A percentile compares a stretch with the other conserved stretches of the same genome.
These are phyloP conservation scores for Musa acuminata DNA, from an alignment of 176 grass and related monocot genomes.

Conservation along the genomic window DNA sequence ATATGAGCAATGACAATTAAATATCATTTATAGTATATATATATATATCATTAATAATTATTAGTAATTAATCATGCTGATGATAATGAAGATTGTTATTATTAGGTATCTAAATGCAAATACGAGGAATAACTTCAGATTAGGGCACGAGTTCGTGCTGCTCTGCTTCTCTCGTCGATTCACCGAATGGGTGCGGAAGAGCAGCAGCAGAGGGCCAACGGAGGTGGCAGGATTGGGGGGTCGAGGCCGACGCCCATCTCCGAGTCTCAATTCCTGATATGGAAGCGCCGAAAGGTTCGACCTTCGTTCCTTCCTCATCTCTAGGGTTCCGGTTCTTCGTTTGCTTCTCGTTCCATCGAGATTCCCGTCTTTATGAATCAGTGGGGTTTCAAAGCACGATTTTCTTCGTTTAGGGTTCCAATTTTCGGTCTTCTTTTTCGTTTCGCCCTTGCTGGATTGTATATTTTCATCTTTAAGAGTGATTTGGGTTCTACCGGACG, in stretches of 20 bases:
- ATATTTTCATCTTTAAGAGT: too few relatives aligned
- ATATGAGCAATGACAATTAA: too few relatives aligned
- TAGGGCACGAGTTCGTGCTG: neutral
- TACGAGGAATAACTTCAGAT: too few relatives aligned
- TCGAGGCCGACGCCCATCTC: constrained; percentile 29
- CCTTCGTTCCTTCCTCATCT: neutral
- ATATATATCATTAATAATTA: too few relatives aligned
- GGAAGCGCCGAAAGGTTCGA: constrained; percentile 71
- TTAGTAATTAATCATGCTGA: too few relatives aligned
- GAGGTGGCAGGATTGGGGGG: neutral
- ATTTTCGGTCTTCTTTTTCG: neutral
- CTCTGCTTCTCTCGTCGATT: neutral
- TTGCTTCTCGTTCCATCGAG: neutral
- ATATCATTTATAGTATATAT: too few relatives aligned
- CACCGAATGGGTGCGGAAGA: constrained; percentile 9
- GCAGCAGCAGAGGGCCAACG: neutral
- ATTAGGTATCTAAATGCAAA: too few relatives aligned
- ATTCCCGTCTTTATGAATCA: neutral
- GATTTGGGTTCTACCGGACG: too few relatives aligned
- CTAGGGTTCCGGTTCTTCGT: neutral
- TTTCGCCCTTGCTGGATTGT: neutral
- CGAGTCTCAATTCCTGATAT: constrained; percentile 60
- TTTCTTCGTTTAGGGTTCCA: neutral
- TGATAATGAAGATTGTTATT: too few relatives aligned
- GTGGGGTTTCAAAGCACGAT: too few relatives aligned